Base-by-base conservation (phyloP, 352 stramenopile genomes). In the Pythium chondricola region DNA sequence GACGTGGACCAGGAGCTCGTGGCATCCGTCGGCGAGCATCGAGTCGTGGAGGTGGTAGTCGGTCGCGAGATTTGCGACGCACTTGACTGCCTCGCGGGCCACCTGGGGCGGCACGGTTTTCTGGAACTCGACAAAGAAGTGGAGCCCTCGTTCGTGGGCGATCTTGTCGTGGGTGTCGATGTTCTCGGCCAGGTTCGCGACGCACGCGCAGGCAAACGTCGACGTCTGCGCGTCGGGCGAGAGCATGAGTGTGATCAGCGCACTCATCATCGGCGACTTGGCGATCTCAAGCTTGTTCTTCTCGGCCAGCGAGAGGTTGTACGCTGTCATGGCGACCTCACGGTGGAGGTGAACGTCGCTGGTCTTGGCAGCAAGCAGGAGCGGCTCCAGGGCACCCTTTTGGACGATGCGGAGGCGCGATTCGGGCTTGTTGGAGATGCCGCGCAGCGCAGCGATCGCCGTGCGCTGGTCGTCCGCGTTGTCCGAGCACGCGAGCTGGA, bases 181-280 rank as follows among this genome's bases (percentile, higher is more conserved):
- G 42, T 97, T 95, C 63, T 98, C 95, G 6, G 84, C 91, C 11
- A 98, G 77, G 61, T 97, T 98, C 5, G 93, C 93, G 0, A 98
- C 65, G 21, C 74, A 80, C 43, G 67, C 83, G 50, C 74, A 95
- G 51, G 79, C 77, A 48, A 90, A 91, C 16, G 49, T 69, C 4
- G 82, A 71, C 0, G 81, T 85, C 5, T 67, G 31, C 14, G 80
- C 62, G 61, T 98, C 88, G 6, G 39, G 52, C 24, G 79, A 83
- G 18, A 93, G 56, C 69, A 95, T 87, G 16, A 98, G 69, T 18
- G 63, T 78, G 24, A 98, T 80, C 27, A 98, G 61, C 20, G 76
- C 69, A 4, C 68, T 65, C 58, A 96, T 68, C 22, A 91, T 56
- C 18, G 85, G 78, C 4, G 87, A 96, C 17, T 61, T 61, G 0